Evolutionary conservation across 1,284 basidiomycete species (phyloP).

Genomic region (Athelia psychrophila): DNA sequence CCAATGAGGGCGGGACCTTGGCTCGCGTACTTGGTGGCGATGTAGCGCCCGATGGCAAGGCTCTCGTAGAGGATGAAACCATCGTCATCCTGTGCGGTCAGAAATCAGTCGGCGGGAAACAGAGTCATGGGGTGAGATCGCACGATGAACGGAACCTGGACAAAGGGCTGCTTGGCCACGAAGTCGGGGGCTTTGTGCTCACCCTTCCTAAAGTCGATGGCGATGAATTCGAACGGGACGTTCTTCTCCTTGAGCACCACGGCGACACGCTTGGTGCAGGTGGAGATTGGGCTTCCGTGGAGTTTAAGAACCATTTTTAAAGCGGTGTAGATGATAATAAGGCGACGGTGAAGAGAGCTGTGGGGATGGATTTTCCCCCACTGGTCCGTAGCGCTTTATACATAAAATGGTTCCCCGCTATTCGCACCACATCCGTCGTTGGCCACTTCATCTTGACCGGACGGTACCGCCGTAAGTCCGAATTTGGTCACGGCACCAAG

Average conservation of each 20-base stretch:
- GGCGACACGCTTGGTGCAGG: slow-evolving; percentile 46
- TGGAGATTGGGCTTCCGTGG: slow-evolving; percentile 37
- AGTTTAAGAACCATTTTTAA: slow-evolving; percentile 49
- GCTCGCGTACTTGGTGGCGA: slow-evolving; percentile 40
- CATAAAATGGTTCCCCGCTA: too few species aligned
- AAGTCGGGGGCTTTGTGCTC: slow-evolving; percentile 48
- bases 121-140: slow-evolving; percentile 11
- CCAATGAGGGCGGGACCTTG: slow-evolving; percentile 31
- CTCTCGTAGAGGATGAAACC: slow-evolving; percentile 47
- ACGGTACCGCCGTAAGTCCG: too few species aligned
- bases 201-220: slow-evolving; percentile 38
- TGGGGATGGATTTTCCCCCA: too few species aligned
- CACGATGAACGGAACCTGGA: slow-evolving; percentile 63
- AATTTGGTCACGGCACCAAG: too few species aligned
- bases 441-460: too few species aligned
- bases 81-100: slow-evolving; percentile 35
- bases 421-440: too few species aligned
- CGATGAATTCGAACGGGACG: slow-evolving; percentile 45
- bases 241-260: slow-evolving; percentile 47
- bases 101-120: background rate
- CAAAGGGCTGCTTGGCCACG: slow-evolving; percentile 56
- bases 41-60: slow-evolving; percentile 50
- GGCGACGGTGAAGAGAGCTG: too few species aligned
- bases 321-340: too few species aligned
- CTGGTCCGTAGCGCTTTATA: too few species aligned